Evolutionary conservation across 2,329 filamentous ascomycete species (phyloP).

Genomic region (Daldinia eschscholtzii): DNA sequence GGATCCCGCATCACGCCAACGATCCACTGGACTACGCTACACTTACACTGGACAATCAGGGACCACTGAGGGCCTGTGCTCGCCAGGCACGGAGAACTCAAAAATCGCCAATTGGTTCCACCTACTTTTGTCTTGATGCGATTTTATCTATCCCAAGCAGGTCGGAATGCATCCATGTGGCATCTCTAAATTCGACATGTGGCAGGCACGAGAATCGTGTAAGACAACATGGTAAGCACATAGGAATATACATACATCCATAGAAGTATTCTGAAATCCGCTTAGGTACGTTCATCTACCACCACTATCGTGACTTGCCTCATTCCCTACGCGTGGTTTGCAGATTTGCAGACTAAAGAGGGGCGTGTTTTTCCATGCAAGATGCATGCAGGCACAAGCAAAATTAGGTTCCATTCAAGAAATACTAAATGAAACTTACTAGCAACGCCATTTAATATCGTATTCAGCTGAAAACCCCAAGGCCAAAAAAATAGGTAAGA

Average conservation of each 20-base stretch:
- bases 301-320: not conserved
- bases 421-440: not conserved
- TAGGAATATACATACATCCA: constrained; percentile 18
- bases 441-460: not conserved
- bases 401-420: constrained; percentile 15
- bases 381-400: not conserved
- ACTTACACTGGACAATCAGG: not conserved
- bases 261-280: constrained; percentile 16
- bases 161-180: constrained; percentile 15
- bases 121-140: not conserved
- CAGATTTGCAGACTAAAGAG: constrained; percentile 1
- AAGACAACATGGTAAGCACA: constrained; percentile 17
- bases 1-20: constrained; percentile 44
- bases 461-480: not conserved
- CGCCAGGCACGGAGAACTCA: not conserved
- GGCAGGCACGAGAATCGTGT: constrained; percentile 30
- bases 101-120: not conserved
- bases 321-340: not conserved
- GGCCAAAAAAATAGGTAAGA: not conserved
- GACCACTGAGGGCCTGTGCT: constrained; percentile 6
- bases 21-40: constrained; percentile 23
- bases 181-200: constrained; percentile 31
- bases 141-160: not conserved
- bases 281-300: too few relatives aligned
- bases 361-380: not conserved